Conservation (phyloP, 1,139 yeast genomes). For the Zhuliangozyma parablackwelliae region DNA sequence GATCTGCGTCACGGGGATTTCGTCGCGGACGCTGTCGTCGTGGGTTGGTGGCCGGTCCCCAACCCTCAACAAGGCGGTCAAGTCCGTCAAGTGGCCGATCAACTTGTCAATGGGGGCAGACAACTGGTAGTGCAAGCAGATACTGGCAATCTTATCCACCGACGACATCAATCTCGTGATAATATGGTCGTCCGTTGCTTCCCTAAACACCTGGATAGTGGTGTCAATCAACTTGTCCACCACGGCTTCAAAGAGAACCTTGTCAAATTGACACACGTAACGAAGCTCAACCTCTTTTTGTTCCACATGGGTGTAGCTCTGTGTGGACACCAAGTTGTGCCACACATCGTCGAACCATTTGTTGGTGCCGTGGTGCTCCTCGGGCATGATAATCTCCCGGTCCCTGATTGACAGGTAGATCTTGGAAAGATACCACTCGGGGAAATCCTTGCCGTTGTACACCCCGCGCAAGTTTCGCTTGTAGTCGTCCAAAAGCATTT, state of each 20-base stretch:
- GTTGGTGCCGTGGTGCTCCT: constrained; percentile 84
- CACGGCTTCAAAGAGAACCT: constrained; percentile 58
- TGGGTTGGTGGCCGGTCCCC: constrained; percentile 10
- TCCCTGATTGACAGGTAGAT: constrained; percentile 78
- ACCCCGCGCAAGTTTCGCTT: constrained; percentile 77
- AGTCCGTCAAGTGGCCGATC: constrained; percentile 55
- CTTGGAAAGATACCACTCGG: constrained; percentile 76
- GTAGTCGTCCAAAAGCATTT: constrained; percentile 85
- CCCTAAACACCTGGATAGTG: constrained; percentile 70
- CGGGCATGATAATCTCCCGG: constrained; percentile 94
- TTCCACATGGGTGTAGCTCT: constrained; percentile 7
- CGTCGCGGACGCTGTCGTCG: constrained; percentile 38
- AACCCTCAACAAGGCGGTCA: constrained; percentile 44
- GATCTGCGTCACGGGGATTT: constrained; percentile 44
- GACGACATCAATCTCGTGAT: constrained; percentile 84
- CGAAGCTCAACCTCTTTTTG: constrained; percentile 16
- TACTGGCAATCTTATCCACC: constrained; percentile 75
- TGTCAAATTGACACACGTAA: constrained; percentile 54
- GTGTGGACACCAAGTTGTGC: constrained; percentile 66
- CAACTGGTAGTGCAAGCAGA: constrained; percentile 64
- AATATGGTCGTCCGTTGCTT: constrained; percentile 87
- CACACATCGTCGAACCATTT: constrained; percentile 93
- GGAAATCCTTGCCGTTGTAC: constrained; percentile 73
- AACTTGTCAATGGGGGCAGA: constrained; percentile 60
- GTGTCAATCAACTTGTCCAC: constrained; percentile 66